Percentiles rank a stretch among this genome's conserved stretches.
Conservation (phyloP, 2,329 filamentous ascomycete species). For the Trichophyton verrucosum region DNA sequence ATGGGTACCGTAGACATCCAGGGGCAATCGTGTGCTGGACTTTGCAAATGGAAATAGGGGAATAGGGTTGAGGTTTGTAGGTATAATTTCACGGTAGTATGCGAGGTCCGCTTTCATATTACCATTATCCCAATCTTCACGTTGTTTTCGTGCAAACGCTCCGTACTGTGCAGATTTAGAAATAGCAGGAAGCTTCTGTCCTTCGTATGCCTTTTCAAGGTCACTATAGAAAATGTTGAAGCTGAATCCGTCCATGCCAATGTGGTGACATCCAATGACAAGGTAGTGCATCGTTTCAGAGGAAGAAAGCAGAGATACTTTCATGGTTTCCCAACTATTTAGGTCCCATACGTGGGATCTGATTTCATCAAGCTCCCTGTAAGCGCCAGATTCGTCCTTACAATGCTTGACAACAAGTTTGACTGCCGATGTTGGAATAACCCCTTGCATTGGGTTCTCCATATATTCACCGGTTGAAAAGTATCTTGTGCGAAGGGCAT, state of each 20-base stretch:
- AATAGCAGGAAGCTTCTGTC: constrained; percentile 17
- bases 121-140: constrained; percentile 18
- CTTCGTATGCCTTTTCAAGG: constrained; percentile 32
- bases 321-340: constrained; percentile 22
- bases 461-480: constrained; percentile 13
- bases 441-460: constrained; percentile 8
- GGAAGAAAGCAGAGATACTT: constrained; percentile 10
- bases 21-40: not conserved
- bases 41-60: constrained; percentile 4
- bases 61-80: not conserved
- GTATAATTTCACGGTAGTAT: constrained; percentile 13
- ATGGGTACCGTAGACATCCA: not conserved
- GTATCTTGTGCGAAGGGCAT: constrained; percentile 24
- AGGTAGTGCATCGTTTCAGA: constrained; percentile 24
- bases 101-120: constrained; percentile 17
- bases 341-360: constrained; percentile 29
- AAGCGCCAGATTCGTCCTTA: not conserved
- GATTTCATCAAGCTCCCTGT: constrained; percentile 15
- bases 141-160: constrained; percentile 26
- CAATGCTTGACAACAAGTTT: not conserved
- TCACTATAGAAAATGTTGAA: constrained; percentile 35
- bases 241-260: constrained; percentile 40
- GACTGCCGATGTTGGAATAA: not conserved
- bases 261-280: constrained; percentile 38
- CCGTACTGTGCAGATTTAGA: constrained; percentile 23